phyloP scores from a whole-genome alignment of 345 rosid species.

The Brassica nigra region DNA sequence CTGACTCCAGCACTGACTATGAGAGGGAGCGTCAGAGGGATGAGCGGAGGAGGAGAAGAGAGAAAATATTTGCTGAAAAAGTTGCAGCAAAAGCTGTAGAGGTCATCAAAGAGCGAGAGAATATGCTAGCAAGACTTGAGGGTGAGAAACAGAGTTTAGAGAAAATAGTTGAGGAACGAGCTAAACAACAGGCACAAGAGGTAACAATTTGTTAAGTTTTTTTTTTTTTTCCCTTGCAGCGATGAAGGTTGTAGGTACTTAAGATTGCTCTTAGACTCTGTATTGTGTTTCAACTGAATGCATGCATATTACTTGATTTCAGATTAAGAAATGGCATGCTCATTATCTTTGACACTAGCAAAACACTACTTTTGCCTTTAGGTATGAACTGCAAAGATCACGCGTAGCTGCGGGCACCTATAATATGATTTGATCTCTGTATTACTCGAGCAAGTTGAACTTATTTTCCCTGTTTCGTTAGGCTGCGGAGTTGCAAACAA shows the following conservation, averaged over 20 bases:
- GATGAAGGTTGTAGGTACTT: neutral
- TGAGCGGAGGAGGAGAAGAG: constrained; percentile 67
- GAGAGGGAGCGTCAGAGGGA: constrained; percentile 82
- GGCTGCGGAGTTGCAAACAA: constrained; percentile 94
- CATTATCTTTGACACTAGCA: constrained; percentile 15
- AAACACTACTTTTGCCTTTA: neutral
- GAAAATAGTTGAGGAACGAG: constrained; percentile 89
- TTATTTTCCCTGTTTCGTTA: constrained; percentile 39
- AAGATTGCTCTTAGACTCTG: constrained; percentile 7
- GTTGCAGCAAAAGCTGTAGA: constrained; percentile 76
- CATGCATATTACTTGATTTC: neutral
- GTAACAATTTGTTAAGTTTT: constrained; percentile 49
- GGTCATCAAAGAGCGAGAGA: constrained; percentile 80
- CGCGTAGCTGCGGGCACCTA: constrained; percentile 8
- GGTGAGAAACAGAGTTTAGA: constrained; percentile 95
- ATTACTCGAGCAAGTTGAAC: neutral
- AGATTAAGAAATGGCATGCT: constrained; percentile 17
- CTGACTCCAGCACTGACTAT: constrained; percentile 75
- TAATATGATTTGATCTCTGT: neutral
- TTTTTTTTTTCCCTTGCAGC: neutral
- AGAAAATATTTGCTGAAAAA: constrained; percentile 73
- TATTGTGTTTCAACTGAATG: neutral
- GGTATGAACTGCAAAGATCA: constrained; percentile 13
- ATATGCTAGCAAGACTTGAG: constrained; percentile 83
- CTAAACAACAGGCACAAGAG: constrained; percentile 94